Evolutionary conservation across 176 grass and related monocot genomes (phyloP), one percentile per base, ranked within the genome.

Genomic region (Poa annua): DNA sequence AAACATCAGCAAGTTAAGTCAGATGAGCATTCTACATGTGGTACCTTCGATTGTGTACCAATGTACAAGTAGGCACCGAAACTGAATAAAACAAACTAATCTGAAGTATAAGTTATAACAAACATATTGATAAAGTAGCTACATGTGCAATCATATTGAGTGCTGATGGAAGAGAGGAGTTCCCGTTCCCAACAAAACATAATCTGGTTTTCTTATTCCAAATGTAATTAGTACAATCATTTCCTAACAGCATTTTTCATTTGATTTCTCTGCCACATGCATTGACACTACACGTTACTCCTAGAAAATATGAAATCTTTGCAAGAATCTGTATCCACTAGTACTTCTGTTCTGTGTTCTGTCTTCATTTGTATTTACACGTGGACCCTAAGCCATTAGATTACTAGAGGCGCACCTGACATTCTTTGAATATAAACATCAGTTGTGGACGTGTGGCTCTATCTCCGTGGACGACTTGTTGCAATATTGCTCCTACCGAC

Each of bases 1-100:
- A 82, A 81, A 47, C 26, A 84, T 78, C 22, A 82, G 17, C 15
- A 25, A 44, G 11, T 25, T 70, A 72, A 59, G 79, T 87, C 41
- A 67, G 29, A 81, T 77, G 69, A 83, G 45, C 39, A 67, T 29
- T 19, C 34, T 72, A 66, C 24, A 42, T 56, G 69, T 25, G 20
- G 16, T 0, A 42, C 14, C 13, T 48, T 66, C 35, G 71, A 54
- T 22, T 79, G 76, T 48, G 53, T 84, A 84, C 25, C 21, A 63
- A 69, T 48, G 22, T 15, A 84, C 2, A 64, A 49, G 15, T 26
- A 13, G 20, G 41, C 29, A 44, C 60, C 29, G 61, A 33, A 38
- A 71, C 6, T 34, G 22, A 77, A 77, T 52, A 24, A 77, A 65
- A 71, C 44, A 48, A 49, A 49, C 22, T 25, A 71, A 72, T 25